Evolutionary conservation across 257 asterid species (phyloP), one percentile per base, ranked within the genome.

Genomic region (Ligustrum vulgare): DNA sequence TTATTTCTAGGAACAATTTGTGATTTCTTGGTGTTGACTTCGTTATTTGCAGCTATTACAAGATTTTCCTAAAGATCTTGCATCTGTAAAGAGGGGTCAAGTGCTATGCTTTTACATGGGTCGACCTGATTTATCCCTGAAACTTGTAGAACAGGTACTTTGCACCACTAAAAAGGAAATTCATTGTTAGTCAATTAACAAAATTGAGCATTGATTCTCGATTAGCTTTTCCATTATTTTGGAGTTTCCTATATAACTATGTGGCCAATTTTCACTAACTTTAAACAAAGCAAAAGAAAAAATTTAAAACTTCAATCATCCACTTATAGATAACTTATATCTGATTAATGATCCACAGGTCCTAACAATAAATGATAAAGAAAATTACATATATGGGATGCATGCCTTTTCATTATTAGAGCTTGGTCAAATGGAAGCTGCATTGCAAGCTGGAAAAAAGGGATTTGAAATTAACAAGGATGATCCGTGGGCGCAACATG

Each of bases 401-500:
- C 95, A 89, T 72, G 98, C 98, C 22, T 94, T 94, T 85, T 76
- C 97, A 13, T 81, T 94, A 67, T 79, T 94, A 67, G 98, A 94
- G 91, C 95, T 94, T 51, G 95, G 98, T 73, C 90, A 77, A 75
- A 85, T 90, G 83, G 87, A 69, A 66, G 98, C 89, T 58, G 98
- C 98, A 25, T 92, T 87, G 74, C 75, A 81, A 75, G 98, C 98
- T 72, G 97, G 89, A 31, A 88, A 82, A 73, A 85, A 54, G 77
- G 98, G 96, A 72, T 85, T 84, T 54, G 93, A 91, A 81, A 93
- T 92, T 83, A 82, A 86, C 77, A 83, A 82, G 72, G 85, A 87
- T 28, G 98, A 94, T 83, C 69, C 96, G n/a, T 94, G 98, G 98
- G 81, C 92, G 41, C 98, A 94, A 70, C 98, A 94, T 83, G 96